These are phyloP conservation scores for Paraglomus occultum DNA, from an alignment of 192 early-diverging fungal species.

Conservation along the genomic window DNA sequence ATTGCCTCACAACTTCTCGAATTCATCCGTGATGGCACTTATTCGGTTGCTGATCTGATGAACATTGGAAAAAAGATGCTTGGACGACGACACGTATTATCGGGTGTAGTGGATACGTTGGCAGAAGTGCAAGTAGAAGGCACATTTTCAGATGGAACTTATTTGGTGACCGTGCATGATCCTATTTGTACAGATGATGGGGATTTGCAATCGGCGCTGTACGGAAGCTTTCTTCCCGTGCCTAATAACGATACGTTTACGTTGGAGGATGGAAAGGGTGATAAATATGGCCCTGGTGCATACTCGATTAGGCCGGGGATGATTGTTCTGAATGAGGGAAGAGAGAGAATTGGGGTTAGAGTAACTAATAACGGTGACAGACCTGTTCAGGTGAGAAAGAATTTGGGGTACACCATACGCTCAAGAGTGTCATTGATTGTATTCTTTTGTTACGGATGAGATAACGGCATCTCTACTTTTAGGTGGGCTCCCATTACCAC, in stretches of 20 bases:
- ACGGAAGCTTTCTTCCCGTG: conserved; percentile 83
- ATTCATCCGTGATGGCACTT: conserved; percentile 84
- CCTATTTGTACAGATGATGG: conserved; percentile 85
- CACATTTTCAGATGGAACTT: conserved; percentile 91
- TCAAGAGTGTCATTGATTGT: conserved; percentile 2
- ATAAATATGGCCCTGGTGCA: conserved; percentile 57
- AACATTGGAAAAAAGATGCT: conserved; percentile 82
- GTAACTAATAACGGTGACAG: conserved; percentile 95
- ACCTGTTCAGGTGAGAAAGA: conserved; percentile 72
- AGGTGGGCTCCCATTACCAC: conserved; percentile 96
- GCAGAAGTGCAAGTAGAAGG: conserved; percentile 89
- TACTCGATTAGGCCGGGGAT: conserved; percentile 62
- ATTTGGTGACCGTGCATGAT: conserved; percentile 90
- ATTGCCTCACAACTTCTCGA: conserved; percentile 85
- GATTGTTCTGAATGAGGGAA: conserved; percentile 77
- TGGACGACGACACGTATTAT: conserved; percentile 80
- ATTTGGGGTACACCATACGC: neutral
- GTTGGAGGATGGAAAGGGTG: conserved; percentile 38
- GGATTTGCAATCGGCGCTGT: conserved; percentile 78
- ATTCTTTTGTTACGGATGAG: too few species aligned
- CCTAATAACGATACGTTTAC: conserved; percentile 59
- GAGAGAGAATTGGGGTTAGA: conserved; percentile 61
- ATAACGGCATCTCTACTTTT: neutral
- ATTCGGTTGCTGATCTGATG: conserved; percentile 88
- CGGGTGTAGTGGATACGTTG: conserved; percentile 66